These are phyloP conservation scores for Viola pubescens DNA, from an alignment of 441 rosid genomes.

Conservation along the genomic window DNA sequence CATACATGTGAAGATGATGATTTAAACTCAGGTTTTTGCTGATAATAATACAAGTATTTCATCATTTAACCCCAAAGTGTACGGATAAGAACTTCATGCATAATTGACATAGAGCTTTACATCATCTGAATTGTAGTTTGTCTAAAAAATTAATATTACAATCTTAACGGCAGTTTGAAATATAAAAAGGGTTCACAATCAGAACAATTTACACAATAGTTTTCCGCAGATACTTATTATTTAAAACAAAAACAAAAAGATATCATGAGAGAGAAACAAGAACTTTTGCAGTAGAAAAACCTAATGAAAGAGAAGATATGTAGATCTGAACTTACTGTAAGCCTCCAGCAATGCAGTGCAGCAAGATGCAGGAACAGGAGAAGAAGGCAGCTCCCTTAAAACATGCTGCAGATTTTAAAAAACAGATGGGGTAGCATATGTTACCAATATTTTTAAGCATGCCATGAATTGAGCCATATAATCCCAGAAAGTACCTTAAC, in stretches of 20 bases:
- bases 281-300: background rate
- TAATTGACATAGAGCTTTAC: background rate
- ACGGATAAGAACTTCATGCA: background rate
- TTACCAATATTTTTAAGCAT: too few relatives aligned
- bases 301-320: constrained; percentile 4
- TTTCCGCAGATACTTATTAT: background rate
- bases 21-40: background rate
- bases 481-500: constrained; percentile 58
- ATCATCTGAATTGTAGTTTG: background rate
- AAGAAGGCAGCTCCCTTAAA: constrained; percentile 91
- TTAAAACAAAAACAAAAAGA: background rate
- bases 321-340: constrained; percentile 52
- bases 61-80: background rate
- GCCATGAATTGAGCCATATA: background rate
- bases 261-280: background rate
- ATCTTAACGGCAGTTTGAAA: background rate
- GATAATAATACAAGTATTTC: background rate
- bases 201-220: background rate
- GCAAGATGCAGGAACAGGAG: constrained; percentile 96
- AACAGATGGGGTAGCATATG: constrained; percentile 5
- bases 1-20: background rate
- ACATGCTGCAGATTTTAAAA: constrained; percentile 66
- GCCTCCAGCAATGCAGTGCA: constrained; percentile 97
- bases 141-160: background rate
- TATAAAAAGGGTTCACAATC: background rate